phyloP scores from a whole-genome alignment of 163 green algal genomes.

The Smithsoniella earleae region DNA sequence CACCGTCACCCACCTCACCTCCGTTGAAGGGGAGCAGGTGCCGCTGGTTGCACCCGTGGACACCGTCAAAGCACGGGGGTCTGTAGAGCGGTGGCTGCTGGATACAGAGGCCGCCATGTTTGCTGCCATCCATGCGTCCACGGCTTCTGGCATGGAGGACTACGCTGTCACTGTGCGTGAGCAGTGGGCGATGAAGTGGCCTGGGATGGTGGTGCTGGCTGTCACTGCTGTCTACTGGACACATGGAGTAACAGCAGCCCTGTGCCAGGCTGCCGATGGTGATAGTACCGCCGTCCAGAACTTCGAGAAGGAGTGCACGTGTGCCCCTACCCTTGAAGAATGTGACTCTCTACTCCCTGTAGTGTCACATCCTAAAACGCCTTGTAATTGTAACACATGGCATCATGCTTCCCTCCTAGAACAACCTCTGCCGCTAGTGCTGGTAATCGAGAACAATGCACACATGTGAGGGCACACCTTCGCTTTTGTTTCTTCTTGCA shows the following conservation, averaged over 20 bases:
- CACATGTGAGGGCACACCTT: no score
- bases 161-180: constrained; percentile 43
- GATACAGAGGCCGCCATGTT: constrained; percentile 55
- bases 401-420: no score
- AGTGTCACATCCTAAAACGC: no score
- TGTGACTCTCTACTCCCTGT: no score
- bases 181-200: constrained; percentile 62
- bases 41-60: constrained; percentile 45
- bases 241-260: constrained; percentile 10
- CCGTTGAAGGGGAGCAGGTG: constrained; percentile 52
- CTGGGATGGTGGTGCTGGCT: constrained; percentile 32
- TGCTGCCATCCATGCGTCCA: constrained; percentile 48
- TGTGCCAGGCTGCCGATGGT: background rate
- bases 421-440: no score
- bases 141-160: constrained; percentile 39
- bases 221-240: constrained; percentile 26
- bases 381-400: no score
- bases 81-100: constrained; percentile 62
- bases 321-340: background rate
- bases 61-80: constrained; percentile 36
- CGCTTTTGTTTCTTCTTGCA: no score
- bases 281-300: background rate
- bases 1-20: constrained; percentile 53
- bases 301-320: constrained; percentile 26
- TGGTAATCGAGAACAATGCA: no score